Conservation (phyloP, 2,329 filamentous ascomycete species). For the Phoma herbarum region DNA sequence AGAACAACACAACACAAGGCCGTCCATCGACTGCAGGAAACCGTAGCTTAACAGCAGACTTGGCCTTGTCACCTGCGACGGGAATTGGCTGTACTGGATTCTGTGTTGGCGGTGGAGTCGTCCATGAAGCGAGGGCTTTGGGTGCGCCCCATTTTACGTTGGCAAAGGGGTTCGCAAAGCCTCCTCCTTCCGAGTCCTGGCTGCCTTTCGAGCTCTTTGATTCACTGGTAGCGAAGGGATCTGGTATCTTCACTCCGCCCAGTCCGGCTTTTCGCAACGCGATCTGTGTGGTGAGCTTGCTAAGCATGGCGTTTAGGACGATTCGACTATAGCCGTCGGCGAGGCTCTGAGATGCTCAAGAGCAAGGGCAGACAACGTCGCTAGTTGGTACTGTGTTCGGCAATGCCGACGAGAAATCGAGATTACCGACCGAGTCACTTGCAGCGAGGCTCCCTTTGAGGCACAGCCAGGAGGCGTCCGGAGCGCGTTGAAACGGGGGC, state of each 20-base stretch:
- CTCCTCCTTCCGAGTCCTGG: conserved; percentile 25
- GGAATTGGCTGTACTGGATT: conserved; percentile 41
- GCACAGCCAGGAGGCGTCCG: conserved; percentile 18
- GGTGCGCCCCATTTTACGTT: conserved; percentile 47
- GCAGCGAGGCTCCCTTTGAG: conserved; percentile 11
- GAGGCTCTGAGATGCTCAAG: conserved; percentile 3
- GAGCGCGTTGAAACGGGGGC: conserved; percentile 22
- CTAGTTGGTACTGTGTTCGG: conserved; percentile 3
- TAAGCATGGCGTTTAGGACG: conserved; percentile 58
- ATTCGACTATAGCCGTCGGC: background rate
- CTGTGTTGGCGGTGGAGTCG: conserved; percentile 41
- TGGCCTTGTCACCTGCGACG: conserved; percentile 37
- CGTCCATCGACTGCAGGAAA: conserved; percentile 44
- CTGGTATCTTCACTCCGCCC: conserved; percentile 59
- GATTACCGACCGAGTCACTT: conserved; percentile 3
- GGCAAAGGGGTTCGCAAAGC: conserved; percentile 47
- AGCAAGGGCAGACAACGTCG: background rate
- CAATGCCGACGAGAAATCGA: conserved; percentile 2
- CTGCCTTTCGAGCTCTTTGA: conserved; percentile 39
- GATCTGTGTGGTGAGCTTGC: conserved; percentile 65
- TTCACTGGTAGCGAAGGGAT: conserved; percentile 37
- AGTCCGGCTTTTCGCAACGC: conserved; percentile 67
- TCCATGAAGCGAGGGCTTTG: conserved; percentile 47
- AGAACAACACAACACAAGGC: conserved; percentile 44
- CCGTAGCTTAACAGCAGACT: conserved; percentile 41